A percentile compares a stretch with the other conserved stretches of the same genome.
Conservation (phyloP, 768 basidiomycete genomes). For the Suillus occidentalis region DNA sequence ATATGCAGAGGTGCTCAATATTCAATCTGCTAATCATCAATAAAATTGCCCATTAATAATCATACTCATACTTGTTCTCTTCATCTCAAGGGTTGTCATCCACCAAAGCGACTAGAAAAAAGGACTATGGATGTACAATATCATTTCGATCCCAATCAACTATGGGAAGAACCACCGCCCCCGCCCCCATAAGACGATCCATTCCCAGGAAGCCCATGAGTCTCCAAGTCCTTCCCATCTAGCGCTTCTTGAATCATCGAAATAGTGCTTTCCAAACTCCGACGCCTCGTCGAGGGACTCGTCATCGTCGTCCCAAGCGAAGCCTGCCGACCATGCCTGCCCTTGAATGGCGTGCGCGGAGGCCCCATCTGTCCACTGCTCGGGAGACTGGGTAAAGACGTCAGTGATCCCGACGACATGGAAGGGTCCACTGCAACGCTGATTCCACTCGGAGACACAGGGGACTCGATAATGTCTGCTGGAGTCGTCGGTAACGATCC, state of each 20-base stretch:
- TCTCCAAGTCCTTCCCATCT: conserved; percentile 63
- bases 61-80: neutral
- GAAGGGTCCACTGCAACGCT: conserved; percentile 42
- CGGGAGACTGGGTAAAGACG: conserved; percentile 24
- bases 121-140: neutral
- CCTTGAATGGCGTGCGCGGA: conserved; percentile 51
- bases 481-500: conserved; percentile 56
- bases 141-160: neutral
- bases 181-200: conserved; percentile 17
- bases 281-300: conserved; percentile 86
- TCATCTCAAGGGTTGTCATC: neutral
- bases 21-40: neutral
- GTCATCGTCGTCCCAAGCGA: conserved; percentile 92
- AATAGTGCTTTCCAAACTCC: conserved; percentile 95
- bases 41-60: neutral
- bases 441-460: conserved; percentile 45
- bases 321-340: conserved; percentile 48
- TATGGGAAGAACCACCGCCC: conserved; percentile 4
- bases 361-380: conserved; percentile 19
- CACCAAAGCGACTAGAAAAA: neutral
- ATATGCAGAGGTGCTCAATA: no score
- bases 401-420: conserved; percentile 23
- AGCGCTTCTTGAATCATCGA: conserved; percentile 91
- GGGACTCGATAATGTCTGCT: conserved; percentile 38
- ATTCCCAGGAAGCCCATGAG: conserved; percentile 21